Base-by-base conservation (phyloP, 2,329 filamentous ascomycete species). In the Chrysoporthe austroafricana region DNA sequence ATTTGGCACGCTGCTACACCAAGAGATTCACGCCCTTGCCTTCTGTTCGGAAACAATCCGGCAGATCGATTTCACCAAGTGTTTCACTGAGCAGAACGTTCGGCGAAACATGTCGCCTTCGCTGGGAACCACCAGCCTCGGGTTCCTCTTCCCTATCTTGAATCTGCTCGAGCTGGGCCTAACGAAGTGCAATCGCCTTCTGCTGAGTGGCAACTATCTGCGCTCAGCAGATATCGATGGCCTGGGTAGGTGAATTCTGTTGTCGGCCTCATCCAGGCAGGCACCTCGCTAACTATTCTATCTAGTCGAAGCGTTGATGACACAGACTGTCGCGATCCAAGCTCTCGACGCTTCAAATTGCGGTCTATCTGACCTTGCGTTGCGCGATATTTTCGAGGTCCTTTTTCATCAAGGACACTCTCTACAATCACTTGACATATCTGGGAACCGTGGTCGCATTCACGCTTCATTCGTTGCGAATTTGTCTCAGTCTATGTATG, bases 11-110 rank as follows among this genome's bases (percentile, higher is more conserved):
- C 75, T 87, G 11, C 76, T 88, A 16, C 82, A 84, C 58, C 85
- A 87, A 71, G 86, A 88, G 72, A 80, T 88, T 16, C 85, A 88
- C 59, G 84, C 85, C 0, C 75, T 88, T 26, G 77, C 85, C 1
- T 86, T 87, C 70, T 83, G 84, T 32, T 86, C 85, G 0, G 84
- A 85, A 67, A 86, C 83, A 0, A 81, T 88, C 43, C 80, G 82
- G 54, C 84, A 85, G 66, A 83, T 88, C 60, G 85, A 88, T 70
- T 74, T 88, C 43, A 82, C 80, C 18, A 84, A 85, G 60, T 78
- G 79, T 11, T 75, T 77, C 48, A 68, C 71, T 48, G 73, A 73
- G 50, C 68, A 73, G 18, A 68, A 72, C 2, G 66, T 72, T 6
- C 62, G 70, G 16, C 69, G 44, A 57, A 67, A 56, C 50, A 69